phyloP scores from a whole-genome alignment of 2,329 filamentous ascomycete species.

The Colletotrichum chlorophyti region DNA sequence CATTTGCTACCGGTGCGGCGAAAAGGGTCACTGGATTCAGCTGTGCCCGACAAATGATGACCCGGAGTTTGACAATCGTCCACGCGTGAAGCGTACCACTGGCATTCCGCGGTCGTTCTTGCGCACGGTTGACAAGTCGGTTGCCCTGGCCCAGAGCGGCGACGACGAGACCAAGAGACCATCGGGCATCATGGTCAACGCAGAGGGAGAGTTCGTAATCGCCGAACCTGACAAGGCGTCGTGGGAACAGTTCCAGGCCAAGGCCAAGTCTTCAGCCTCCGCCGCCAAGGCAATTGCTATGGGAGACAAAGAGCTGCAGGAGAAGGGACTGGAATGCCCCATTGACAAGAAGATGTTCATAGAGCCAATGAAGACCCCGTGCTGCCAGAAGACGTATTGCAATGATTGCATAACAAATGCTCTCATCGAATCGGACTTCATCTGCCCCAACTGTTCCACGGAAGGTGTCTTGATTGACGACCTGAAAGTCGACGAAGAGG shows the following conservation, averaged over 20 bases:
- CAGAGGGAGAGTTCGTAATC: slow-evolving; percentile 96
- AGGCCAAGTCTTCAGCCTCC: slow-evolving; percentile 84
- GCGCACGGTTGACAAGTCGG: slow-evolving; percentile 92
- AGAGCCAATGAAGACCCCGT: slow-evolving; percentile 98
- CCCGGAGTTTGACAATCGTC: slow-evolving; percentile 91
- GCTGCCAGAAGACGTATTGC: slow-evolving; percentile 98
- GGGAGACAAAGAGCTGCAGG: slow-evolving; percentile 85
- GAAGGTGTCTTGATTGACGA: slow-evolving; percentile 95
- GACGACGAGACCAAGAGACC: slow-evolving; percentile 82
- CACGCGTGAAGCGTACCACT: slow-evolving; percentile 93
- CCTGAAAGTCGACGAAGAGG: slow-evolving; percentile 82
- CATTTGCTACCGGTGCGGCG: slow-evolving; percentile 93
- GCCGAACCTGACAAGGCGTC: slow-evolving; percentile 93
- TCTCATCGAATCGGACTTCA: slow-evolving; percentile 96
- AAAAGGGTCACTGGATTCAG: slow-evolving; percentile 99
- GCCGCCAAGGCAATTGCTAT: slow-evolving; percentile 79
- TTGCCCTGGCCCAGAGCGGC: slow-evolving; percentile 74
- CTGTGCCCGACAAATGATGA: slow-evolving; percentile 98
- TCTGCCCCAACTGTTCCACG: slow-evolving; percentile 89
- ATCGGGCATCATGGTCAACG: slow-evolving; percentile 95
- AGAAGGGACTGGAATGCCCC: slow-evolving; percentile 88
- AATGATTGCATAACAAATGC: slow-evolving; percentile 99
- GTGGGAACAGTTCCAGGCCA: slow-evolving; percentile 97
- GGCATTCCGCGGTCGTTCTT: slow-evolving; percentile 96
- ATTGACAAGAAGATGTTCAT: slow-evolving; percentile 98